Evolutionary conservation across 306 rosid genomes (phyloP).

Genomic region (Castanea sativa): DNA sequence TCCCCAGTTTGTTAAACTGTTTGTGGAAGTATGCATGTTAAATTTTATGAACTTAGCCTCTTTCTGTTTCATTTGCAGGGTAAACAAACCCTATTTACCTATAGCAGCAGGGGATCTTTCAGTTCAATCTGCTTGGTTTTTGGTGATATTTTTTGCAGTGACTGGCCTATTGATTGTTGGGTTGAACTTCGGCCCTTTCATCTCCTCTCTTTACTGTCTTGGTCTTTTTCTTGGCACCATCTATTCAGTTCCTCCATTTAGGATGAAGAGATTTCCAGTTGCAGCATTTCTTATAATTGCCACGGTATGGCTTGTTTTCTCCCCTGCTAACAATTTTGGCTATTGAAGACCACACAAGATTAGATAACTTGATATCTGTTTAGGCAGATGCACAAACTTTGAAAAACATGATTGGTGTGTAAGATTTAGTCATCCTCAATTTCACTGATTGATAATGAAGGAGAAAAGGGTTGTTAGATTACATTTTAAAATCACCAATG

Average conservation of each 20-base stretch:
- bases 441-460: background rate
- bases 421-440: background rate
- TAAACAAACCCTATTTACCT: conserved; percentile 95
- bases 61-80: conserved; percentile 60
- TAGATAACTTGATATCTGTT: background rate
- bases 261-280: conserved; percentile 92
- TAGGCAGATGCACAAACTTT: background rate
- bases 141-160: conserved; percentile 83
- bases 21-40: conserved; percentile 1
- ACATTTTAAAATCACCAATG: background rate
- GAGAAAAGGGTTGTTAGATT: background rate
- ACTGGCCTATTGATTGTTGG: conserved; percentile 76
- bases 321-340: conserved; percentile 14
- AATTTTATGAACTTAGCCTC: background rate
- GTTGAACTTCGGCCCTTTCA: conserved; percentile 79
- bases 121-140: conserved; percentile 86
- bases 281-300: conserved; percentile 98
- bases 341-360: background rate
- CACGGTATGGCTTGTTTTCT: conserved; percentile 50
- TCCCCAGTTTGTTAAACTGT: background rate
- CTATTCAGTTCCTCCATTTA: conserved; percentile 90
- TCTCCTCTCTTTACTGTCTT: conserved; percentile 72
- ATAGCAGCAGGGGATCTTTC: conserved; percentile 99
- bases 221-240: conserved; percentile 96
- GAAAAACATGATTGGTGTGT: background rate